These are phyloP conservation scores for Rhododendron griersonianum DNA, from an alignment of 148 eudicot genomes.

Conservation along the genomic window DNA sequence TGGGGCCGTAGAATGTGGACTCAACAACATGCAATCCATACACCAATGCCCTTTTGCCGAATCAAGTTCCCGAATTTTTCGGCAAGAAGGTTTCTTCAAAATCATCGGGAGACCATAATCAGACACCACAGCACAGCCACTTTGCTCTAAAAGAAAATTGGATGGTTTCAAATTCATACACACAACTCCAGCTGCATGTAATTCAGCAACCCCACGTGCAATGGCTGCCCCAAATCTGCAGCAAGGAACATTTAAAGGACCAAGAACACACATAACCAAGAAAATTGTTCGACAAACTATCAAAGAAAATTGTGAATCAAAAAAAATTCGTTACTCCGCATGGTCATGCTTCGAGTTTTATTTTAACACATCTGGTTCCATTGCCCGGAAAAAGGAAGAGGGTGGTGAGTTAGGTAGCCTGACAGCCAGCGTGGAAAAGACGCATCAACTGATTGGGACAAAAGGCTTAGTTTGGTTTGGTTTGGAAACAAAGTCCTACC, in stretches of 20 bases:
- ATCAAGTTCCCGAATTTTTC: conserved; percentile 74
- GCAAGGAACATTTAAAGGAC: conserved; percentile 13
- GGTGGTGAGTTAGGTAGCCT: neutral
- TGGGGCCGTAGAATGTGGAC: conserved; percentile 91
- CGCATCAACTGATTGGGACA: neutral
- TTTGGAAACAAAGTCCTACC: neutral
- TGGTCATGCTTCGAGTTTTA: neutral
- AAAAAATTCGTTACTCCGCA: neutral
- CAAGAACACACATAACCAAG: neutral
- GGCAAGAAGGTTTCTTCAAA: conserved; percentile 73
- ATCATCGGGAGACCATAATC: conserved; percentile 91
- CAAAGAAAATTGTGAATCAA: neutral
- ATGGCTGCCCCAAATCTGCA: conserved; percentile 91
- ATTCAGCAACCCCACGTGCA: conserved; percentile 94
- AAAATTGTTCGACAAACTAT: neutral
- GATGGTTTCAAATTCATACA: conserved; percentile 92
- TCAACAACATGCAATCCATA: conserved; percentile 90
- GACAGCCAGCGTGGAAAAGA: neutral
- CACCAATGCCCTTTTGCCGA: conserved; percentile 74
- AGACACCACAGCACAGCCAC: conserved; percentile 79
- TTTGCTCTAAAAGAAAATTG: conserved; percentile 75
- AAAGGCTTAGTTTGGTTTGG: neutral
- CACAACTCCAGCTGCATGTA: conserved; percentile 94
- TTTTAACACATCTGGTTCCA: neutral
- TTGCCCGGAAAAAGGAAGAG: neutral